Base-by-base conservation (phyloP, 352 stramenopile genomes). In the Phytopythium delawarense region DNA sequence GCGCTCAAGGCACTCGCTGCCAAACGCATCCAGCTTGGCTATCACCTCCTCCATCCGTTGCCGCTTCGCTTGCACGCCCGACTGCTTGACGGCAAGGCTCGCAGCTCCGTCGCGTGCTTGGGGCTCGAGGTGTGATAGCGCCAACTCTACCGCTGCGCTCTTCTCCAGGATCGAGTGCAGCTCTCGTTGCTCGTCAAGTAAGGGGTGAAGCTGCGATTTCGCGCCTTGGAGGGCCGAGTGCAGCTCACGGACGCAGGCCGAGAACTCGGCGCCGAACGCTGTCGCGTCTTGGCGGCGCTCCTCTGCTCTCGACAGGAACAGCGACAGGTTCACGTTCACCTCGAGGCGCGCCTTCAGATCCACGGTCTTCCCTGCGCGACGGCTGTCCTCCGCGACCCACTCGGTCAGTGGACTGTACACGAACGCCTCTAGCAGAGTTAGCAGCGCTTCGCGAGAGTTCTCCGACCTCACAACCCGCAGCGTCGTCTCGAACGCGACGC, bases 351-450 rank as follows among this genome's bases (percentile, higher is more conserved):
- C 74, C 59, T 92, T 92, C 32, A 82, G 67, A 39, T 87, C 77
- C 40, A 67, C 72, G 20, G 65, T 71, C 20, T 63, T 56, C 21
- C 71, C 69, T 0, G 55, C 25, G 34, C 69, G 72, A 37, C 72
- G 63, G 42, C 66, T 77, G 35, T 82, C 76, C 11, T 79, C 78
- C 20, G 59, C 57, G 34, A 75, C 77, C 88, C 88, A 96, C 52
- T 96, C 84, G 7, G 84, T 72, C 4, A 96, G 71, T 23, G 88
- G 88, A 15, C 91, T 87, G 62, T 96, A 95, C 49, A 94, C 84
- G 48, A 96, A 96, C 16, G 87, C 84, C 48, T 96, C 85, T 21
- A 96, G 66, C 32, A 96, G 57, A 34, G 81, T 79, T 18, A 95
- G 55, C 32, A 96, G 65, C 0, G 81, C 74, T 68, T 96, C 85